Percentiles rank a stretch among this genome's conserved stretches.
Conservation (phyloP, 345 rosid genomes). For the Syzygium jambos region DNA sequence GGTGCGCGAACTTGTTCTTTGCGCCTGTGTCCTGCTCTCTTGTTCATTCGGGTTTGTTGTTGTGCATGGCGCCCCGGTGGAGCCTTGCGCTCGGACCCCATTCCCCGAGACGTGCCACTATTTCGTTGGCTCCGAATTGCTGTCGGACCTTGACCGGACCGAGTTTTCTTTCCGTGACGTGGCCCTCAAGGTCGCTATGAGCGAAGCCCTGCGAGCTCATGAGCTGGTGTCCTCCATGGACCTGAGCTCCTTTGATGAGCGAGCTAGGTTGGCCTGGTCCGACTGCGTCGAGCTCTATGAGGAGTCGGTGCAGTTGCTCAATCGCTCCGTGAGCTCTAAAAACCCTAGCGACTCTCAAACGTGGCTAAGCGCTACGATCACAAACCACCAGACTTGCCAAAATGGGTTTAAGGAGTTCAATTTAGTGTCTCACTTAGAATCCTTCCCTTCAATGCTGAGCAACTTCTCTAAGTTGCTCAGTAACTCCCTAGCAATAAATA, state of each 20-base stretch:
- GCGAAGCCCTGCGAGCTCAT: slow-evolving; percentile 49
- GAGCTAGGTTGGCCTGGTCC: slow-evolving; percentile 44
- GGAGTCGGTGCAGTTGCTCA: slow-evolving; percentile 41
- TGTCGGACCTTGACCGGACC: slow-evolving; percentile 1
- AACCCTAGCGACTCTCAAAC: slow-evolving; percentile 46
- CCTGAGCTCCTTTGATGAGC: slow-evolving; percentile 21
- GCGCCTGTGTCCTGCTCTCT: slow-evolving; percentile 1
- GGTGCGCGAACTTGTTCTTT: slow-evolving; percentile 22
- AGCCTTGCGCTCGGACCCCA: slow-evolving; percentile 42
- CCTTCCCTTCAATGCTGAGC: slow-evolving; percentile 22
- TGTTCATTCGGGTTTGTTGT: slow-evolving; percentile 1
- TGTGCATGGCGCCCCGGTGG: slow-evolving; percentile 1
- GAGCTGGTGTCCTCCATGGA: slow-evolving; percentile 31
- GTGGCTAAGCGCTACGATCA: slow-evolving; percentile 65
- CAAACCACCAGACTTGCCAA: slow-evolving; percentile 66
- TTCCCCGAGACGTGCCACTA: slow-evolving; percentile 40
- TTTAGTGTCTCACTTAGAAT: slow-evolving; percentile 21
- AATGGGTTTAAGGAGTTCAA: slow-evolving; percentile 67
- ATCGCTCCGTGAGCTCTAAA: slow-evolving; percentile 32
- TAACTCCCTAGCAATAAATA: slow-evolving; percentile 64
- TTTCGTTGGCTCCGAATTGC: slow-evolving; percentile 10
- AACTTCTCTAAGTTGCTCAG: slow-evolving; percentile 60
- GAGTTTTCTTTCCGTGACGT: slow-evolving; percentile 27
- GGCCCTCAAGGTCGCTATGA: slow-evolving; percentile 33
- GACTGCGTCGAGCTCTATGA: slow-evolving; percentile 68